Evolutionary conservation across 2,329 filamentous ascomycete genomes (phyloP).

Genomic region (Pseudocercospora ulei): DNA sequence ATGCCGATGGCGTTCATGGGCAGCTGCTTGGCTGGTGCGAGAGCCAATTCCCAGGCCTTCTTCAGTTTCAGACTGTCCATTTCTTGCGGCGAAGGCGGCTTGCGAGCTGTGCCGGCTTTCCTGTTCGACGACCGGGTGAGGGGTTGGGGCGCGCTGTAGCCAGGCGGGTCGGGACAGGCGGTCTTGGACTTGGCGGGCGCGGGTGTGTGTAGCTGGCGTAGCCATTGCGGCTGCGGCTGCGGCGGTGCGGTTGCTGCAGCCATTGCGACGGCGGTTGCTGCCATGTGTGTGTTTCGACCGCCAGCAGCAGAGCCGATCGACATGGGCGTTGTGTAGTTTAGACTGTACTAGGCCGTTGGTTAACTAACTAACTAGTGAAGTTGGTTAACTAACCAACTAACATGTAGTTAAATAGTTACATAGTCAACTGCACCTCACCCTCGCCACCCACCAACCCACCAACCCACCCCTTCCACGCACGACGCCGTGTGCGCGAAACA

Average conservation of each 20-base stretch:
- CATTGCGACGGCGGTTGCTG: slow-evolving; percentile 17
- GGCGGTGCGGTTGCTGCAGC: slow-evolving; percentile 33
- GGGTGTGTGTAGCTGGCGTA: slow-evolving; percentile 64
- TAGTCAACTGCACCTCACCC: too few relatives aligned
- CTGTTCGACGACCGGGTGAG: slow-evolving; percentile 20
- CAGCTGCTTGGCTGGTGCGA: slow-evolving; percentile 83
- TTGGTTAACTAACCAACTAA: background rate
- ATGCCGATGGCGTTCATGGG: slow-evolving; percentile 99
- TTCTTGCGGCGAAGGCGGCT: slow-evolving; percentile 65
- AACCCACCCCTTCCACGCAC: too few relatives aligned
- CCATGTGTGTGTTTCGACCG: too few relatives aligned
- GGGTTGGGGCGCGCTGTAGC: slow-evolving; percentile 52
- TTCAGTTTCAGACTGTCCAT: slow-evolving; percentile 95
- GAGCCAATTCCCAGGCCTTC: slow-evolving; percentile 95
- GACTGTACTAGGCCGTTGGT: too few relatives aligned
- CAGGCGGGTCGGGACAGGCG: slow-evolving; percentile 66
- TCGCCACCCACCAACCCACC: too few relatives aligned
- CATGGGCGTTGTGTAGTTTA: too few relatives aligned
- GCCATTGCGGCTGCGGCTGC: slow-evolving; percentile 64
- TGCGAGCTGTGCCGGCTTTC: slow-evolving; percentile 41
- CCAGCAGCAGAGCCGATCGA: too few relatives aligned
- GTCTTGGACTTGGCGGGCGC: slow-evolving; percentile 58
- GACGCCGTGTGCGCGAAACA: too few relatives aligned
- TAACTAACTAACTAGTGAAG: too few relatives aligned
- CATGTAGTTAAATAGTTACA: slow-evolving; percentile 2